Evolutionary conservation across 2,329 filamentous ascomycete genomes (phyloP).

Genomic region (Pestalotiopsis sp.): DNA sequence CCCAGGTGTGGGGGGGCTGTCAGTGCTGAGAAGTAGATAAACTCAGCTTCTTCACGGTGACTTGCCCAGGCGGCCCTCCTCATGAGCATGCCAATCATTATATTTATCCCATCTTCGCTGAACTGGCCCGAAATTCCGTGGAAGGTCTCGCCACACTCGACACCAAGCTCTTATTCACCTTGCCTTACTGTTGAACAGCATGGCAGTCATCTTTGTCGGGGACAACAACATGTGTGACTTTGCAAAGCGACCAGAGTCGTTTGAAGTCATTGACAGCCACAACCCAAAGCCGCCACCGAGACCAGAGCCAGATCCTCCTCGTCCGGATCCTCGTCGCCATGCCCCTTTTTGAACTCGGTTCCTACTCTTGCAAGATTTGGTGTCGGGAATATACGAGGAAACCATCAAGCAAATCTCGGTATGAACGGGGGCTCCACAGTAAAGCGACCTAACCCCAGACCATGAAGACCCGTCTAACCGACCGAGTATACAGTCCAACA

Average conservation of each 20-base stretch:
- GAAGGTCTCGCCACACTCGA: background rate
- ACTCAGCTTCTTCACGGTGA: background rate
- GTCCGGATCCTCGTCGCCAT: conserved; percentile 24
- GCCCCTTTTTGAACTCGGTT: background rate
- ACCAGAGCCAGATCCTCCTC: conserved; percentile 33
- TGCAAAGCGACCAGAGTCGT: background rate
- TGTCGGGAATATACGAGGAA: conserved; percentile 2
- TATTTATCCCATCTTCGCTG: background rate
- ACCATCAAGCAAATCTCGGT: conserved; percentile 1
- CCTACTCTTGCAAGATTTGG: background rate
- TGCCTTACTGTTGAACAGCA: background rate
- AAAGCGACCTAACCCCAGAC: background rate
- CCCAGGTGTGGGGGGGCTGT: background rate
- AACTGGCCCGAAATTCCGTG: background rate
- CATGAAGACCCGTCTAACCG: background rate
- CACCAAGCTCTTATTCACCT: background rate
- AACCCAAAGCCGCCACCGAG: conserved; percentile 32
- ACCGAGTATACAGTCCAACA: background rate
- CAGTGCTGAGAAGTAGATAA: conserved; percentile 9
- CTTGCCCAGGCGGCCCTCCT: background rate
- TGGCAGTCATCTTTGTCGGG: background rate
- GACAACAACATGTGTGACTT: background rate
- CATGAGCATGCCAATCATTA: background rate
- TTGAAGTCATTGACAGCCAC: conserved; percentile 13
- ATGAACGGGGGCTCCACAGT: background rate